Conservation (phyloP, 2,329 filamentous ascomycete genomes). For the Paraphoma chrysanthemicola region DNA sequence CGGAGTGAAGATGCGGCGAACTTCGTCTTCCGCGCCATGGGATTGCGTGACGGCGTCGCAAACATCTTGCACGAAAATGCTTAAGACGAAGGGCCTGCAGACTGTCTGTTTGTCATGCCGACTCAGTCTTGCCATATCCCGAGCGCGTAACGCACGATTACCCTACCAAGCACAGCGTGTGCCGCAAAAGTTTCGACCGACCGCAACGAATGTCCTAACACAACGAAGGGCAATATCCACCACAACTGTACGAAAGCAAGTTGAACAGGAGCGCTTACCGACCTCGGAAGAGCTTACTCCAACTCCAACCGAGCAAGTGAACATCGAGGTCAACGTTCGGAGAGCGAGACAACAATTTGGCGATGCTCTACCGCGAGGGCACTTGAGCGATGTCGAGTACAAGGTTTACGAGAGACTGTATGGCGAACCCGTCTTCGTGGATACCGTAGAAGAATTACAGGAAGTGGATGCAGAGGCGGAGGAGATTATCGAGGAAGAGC, state of each 20-base stretch:
- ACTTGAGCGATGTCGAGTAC: slow-evolving; percentile 74
- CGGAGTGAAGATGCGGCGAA: slow-evolving; percentile 34
- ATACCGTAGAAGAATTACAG: slow-evolving; percentile 61
- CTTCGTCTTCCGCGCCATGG: slow-evolving; percentile 28
- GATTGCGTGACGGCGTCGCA: slow-evolving; percentile 9
- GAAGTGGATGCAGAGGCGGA: slow-evolving; percentile 54
- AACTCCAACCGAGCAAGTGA: slow-evolving; percentile 30
- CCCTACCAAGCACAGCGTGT: slow-evolving; percentile 17
- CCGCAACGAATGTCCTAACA: slow-evolving; percentile 12
- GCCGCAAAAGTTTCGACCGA: slow-evolving; percentile 18
- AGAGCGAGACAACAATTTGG: slow-evolving; percentile 77
- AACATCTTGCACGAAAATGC: slow-evolving; percentile 30
- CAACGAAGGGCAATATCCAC: slow-evolving; percentile 33
- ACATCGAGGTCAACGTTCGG: slow-evolving; percentile 69
- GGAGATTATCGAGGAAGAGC: slow-evolving; percentile 49
- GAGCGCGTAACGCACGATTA: slow-evolving; percentile 33
- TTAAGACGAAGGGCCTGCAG: slow-evolving; percentile 36
- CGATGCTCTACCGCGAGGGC: slow-evolving; percentile 74
- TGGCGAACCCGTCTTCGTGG: slow-evolving; percentile 71
- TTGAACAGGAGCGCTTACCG: slow-evolving; percentile 12
- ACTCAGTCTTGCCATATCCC: slow-evolving; percentile 33
- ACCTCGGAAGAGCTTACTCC: slow-evolving; percentile 5
- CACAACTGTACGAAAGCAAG: slow-evolving; percentile 16
- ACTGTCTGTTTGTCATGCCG: slow-evolving; percentile 44
- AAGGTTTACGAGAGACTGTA: slow-evolving; percentile 81